Base-by-base conservation (phyloP, 805 yeast species). In the Suhomyces sp. region DNA sequence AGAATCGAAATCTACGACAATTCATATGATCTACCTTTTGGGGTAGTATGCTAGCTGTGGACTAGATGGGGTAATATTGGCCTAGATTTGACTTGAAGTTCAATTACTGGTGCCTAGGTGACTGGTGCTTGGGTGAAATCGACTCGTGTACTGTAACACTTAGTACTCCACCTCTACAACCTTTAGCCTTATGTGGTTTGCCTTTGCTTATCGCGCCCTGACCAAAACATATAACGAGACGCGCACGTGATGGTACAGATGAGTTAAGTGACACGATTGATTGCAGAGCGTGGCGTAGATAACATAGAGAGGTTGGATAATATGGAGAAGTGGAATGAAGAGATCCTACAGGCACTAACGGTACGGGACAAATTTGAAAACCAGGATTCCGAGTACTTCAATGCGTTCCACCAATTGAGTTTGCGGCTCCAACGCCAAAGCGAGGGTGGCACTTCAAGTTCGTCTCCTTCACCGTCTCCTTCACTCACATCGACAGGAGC, bases 281-380 rank as follows among this genome's bases (percentile, higher is more conserved):
- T 39, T 19, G 43, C n/a, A n/a, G n/a, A n/a, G n/a, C n/a, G n/a
- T n/a, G n/a, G n/a, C n/a, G n/a, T n/a, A n/a, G n/a, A n/a, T n/a
- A n/a, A n/a, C n/a, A 39, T 19, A 17, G 20, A n/a, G 27, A 13
- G 24, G 17, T 4, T 13, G 8, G 15, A 33, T 3, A 19, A 37
- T 4, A 37, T 37, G 41, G 41, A 37, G 5, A 13, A 31, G 41
- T 41, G 44, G 44, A 22, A 22, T 25, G 61, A 60, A 8, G 65
- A 63, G 20, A 59, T 71, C 4, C 53, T 65, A 10, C 57, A 56
- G 7, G 60, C 62, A 44, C 59, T 74, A 19, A 52, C 56, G 19
- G 52, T 53, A 13, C 59, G 79, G 33, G 78, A 74, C 54, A 60
- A 55, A 21, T 50, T 62, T 20, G 76, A 73, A 57, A 59, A 66